Evolutionary conservation across 1,139 yeast genomes (phyloP), one percentile per base, ranked within the genome.

Genomic region (Yamadazyma diddensiae): DNA sequence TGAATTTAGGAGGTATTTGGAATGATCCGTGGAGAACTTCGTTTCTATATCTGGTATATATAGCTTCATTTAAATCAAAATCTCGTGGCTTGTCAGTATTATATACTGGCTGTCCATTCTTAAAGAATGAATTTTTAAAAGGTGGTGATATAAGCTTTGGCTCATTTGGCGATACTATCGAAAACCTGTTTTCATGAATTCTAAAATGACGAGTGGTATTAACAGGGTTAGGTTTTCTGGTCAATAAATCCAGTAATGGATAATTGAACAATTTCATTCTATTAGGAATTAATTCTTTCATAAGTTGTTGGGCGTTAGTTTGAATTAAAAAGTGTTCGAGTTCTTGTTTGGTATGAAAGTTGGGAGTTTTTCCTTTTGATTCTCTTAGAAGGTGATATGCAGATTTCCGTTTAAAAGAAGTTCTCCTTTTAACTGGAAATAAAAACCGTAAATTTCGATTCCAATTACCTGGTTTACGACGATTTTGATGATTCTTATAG

Each of bases 401-500:
- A 14, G 46, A 19, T 41, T 39, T 17, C 40, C 45, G 47, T 36
- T 61, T 64, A 31, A 65, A 55, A 1, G 73, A 65, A 4, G 56
- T 56, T 27, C 53, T 54, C 24, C 72, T 42, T 30, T 47, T 54
- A 2, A 65, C 69, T 3, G 72, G 71, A 38, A 66, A 67, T 7
- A 52, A 36, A 30, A 58, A 63, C 26, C 39, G 36, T 2, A 45
- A 15, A 16, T 26, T 37, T 17, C 25, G 24, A 12, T 18, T 21
- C 18, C 23, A 20, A 5, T 8, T 6, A 5, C 11, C 21, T 8
- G 23, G 11, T 19, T 30, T 27, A 15, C 23, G 18, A 10, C 10
- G 15, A n/a, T 11, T 10, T 12, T 29, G 10, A 24, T 12, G n/a
- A 10, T 26, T 24, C 18, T 34, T 32, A 16, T 35, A 15, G 2